Evolutionary conservation across 164 flowering plant genomes (phyloP).

Genomic region (Euptelea pleiosperma): DNA sequence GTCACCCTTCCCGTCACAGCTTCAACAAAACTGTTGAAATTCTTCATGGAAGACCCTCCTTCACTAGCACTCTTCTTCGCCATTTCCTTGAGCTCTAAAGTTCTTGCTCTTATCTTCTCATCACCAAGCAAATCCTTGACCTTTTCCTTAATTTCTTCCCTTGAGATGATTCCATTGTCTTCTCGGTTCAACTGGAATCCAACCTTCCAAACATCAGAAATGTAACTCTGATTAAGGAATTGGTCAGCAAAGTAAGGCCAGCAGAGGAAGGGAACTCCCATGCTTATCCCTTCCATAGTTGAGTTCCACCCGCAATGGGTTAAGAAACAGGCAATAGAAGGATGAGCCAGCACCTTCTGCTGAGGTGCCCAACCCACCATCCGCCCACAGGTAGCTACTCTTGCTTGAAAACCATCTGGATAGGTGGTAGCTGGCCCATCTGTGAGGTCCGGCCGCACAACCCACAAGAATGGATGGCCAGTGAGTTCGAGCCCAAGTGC

Average conservation of each 20-base stretch:
- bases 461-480: constrained; percentile 37
- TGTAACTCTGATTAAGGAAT: constrained; percentile 14
- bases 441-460: constrained; percentile 23
- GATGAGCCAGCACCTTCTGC: constrained; percentile 26
- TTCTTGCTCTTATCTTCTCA: constrained; percentile 14
- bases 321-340: constrained; percentile 24
- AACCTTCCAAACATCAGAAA: constrained; percentile 23
- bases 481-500: constrained; percentile 29
- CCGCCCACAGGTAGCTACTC: background rate
- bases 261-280: constrained; percentile 24
- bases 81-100: constrained; percentile 13
- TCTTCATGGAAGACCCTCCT: constrained; percentile 20
- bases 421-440: background rate
- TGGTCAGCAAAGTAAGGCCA: constrained; percentile 30
- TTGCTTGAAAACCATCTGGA: constrained; percentile 23
- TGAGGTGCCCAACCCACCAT: constrained; percentile 30
- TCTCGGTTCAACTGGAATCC: constrained; percentile 22
- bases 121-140: constrained; percentile 16
- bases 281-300: constrained; percentile 20
- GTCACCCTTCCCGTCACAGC: background rate
- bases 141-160: constrained; percentile 23
- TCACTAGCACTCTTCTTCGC: constrained; percentile 5
- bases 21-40: constrained; percentile 17
- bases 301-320: constrained; percentile 35
- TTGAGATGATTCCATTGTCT: constrained; percentile 21